Evolutionary conservation across 805 yeast species (phyloP).

Genomic region (Ogataea kodamae): DNA sequence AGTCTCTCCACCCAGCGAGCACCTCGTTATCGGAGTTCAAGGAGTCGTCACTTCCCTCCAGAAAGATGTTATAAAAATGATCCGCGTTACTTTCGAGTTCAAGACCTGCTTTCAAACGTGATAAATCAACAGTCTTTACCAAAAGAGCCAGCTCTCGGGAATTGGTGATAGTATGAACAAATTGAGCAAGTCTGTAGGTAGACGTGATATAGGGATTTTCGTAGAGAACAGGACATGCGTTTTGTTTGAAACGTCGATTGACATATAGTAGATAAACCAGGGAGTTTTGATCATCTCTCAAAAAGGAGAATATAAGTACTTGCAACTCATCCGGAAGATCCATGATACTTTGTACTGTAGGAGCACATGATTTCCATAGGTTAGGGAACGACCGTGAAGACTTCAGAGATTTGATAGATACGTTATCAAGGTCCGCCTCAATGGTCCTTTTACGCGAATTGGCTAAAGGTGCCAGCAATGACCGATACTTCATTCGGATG

Average conservation of each 20-base stretch:
- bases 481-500: constrained; percentile 47
- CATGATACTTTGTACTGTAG: constrained; percentile 13
- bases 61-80: constrained; percentile 17
- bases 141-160: constrained; percentile 52
- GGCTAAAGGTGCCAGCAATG: constrained; percentile 37
- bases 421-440: constrained; percentile 42
- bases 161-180: constrained; percentile 62
- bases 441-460: constrained; percentile 28
- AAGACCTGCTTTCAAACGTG: constrained; percentile 43
- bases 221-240: constrained; percentile 56
- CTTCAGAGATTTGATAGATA: constrained; percentile 37
- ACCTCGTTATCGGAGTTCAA: constrained; percentile 28
- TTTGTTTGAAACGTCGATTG: constrained; percentile 44
- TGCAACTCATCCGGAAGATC: constrained; percentile 45
- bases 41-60: constrained; percentile 10
- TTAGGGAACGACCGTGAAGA: constrained; percentile 24
- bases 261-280: constrained; percentile 48
- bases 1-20: constrained; percentile 87
- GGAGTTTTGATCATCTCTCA: constrained; percentile 38
- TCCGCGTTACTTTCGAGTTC: constrained; percentile 19
- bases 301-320: constrained; percentile 33
- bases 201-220: constrained; percentile 54
- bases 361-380: constrained; percentile 7
- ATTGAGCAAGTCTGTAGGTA: constrained; percentile 77
- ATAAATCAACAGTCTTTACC: constrained; percentile 58